These are phyloP conservation scores for Neurospora cerealis DNA, from an alignment of 495 filamentous ascomycete species.

Conservation along the genomic window DNA sequence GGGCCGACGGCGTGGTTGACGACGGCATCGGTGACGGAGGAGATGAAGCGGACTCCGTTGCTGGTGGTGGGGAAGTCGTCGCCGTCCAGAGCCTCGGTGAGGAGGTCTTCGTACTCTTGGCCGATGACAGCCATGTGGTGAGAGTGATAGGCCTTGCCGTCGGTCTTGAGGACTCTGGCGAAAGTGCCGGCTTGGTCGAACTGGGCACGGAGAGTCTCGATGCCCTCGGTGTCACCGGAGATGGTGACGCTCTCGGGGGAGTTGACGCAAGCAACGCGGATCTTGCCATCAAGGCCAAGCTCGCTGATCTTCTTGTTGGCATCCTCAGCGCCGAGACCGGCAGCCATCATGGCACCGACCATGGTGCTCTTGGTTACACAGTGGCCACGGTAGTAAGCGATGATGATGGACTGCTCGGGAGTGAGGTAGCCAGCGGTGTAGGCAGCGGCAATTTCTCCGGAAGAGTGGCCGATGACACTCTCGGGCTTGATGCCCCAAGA, in stretches of 20 bases:
- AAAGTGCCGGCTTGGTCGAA: slow-evolving; percentile 32
- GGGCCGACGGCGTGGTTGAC: slow-evolving; percentile 9
- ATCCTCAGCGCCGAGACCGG: slow-evolving; percentile 20
- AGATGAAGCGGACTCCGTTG: slow-evolving; percentile 23
- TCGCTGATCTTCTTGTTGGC: slow-evolving; percentile 15
- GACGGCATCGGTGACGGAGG: slow-evolving; percentile 20
- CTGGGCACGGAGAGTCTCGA: slow-evolving; percentile 23
- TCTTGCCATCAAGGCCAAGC: slow-evolving; percentile 3
- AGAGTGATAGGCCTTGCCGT: slow-evolving; percentile 34
- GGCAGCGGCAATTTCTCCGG: slow-evolving; percentile 47
- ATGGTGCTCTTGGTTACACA: slow-evolving; percentile 12
- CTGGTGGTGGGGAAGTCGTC: slow-evolving; percentile 26
- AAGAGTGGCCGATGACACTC: slow-evolving; percentile 49
- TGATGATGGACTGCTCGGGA: slow-evolving; percentile 32
- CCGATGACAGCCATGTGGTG: slow-evolving; percentile 28
- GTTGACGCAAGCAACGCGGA: slow-evolving; percentile 37
- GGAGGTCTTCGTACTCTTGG: slow-evolving; percentile 22
- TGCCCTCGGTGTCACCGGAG: slow-evolving; percentile 24
- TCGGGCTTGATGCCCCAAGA: slow-evolving; percentile 35
- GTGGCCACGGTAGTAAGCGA: slow-evolving; percentile 33
- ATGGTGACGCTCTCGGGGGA: slow-evolving; percentile 36
- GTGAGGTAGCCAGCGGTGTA: slow-evolving; percentile 32
- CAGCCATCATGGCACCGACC: slow-evolving; percentile 35
- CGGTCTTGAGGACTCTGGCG: slow-evolving; percentile 29
- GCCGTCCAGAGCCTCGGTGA: slow-evolving; percentile 7